Evolutionary conservation across 2,329 filamentous ascomycete genomes (phyloP), one percentile per base, ranked within the genome.

Genomic region (Apiospora sp.): DNA sequence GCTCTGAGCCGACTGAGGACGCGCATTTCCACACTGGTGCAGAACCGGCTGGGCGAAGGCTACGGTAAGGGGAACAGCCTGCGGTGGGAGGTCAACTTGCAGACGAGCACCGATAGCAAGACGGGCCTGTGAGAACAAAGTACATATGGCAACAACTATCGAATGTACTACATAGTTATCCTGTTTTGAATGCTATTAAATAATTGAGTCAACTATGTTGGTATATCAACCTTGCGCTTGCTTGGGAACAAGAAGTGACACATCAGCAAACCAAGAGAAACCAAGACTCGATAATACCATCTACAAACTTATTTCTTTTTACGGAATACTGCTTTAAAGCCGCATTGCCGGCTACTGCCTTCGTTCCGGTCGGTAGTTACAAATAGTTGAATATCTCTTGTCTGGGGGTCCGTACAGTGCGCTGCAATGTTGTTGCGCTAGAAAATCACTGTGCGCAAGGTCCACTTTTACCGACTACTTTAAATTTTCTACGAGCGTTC

Each of bases 71-170:
- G 93, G 5, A 91, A 90, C 19, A 93, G 92, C 49, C 87, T 96
- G 80, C 92, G 92, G 78, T 99, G 96, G 96, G 96, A 99, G 84
- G 94, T 98, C 19, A 97, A 93, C 67, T 87, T 97, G 70, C 94
- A 98, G 84, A 91, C 94, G 80, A 91, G 83, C 71, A 82, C 82
- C 27, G 73, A 74, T 10, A 49, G 48, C 14, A 69, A 37, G 44
- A n/a, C 44, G 49, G 24, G 16, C 19, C 16, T 27, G 7, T 30
- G n/a, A 49, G 7, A 49, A 27, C 19, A 24, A 49, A n/a, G 8
- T 27, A 16, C 6, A 27, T 44, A n/a, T 22, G 6, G 7, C 24
- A 24, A 19, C 19, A 64, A 64, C 10, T 64, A 41, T n/a, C 19
- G 58, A 41, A n/a, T 30, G 34, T 64, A n/a, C 58, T 37, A 13